Evolutionary conservation across 2,329 filamentous ascomycete species (phyloP).

Genomic region (Neophaeococcomyces aloes): DNA sequence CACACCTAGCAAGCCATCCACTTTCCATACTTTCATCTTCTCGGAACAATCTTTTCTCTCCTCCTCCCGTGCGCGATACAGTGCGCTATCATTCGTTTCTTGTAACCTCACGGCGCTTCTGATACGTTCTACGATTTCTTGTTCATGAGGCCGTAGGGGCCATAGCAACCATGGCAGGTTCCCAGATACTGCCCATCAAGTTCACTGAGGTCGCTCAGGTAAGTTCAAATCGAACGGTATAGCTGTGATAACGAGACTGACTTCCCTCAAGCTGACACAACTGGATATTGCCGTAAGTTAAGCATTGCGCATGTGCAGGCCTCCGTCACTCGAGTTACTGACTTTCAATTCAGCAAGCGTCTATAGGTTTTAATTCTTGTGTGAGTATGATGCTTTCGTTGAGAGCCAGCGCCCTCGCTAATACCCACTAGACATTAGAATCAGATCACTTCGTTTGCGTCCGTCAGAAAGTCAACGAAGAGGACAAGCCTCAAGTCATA

Average conservation of each 20-base stretch:
- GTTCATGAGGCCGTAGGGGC: constrained; percentile 22
- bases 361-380: constrained; percentile 81
- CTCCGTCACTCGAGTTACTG: constrained; percentile 12
- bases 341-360: constrained; percentile 43
- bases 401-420: constrained; percentile 18
- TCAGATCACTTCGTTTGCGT: constrained; percentile 95
- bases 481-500: constrained; percentile 81
- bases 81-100: constrained; percentile 9
- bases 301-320: constrained; percentile 18
- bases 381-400: no score
- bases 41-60: constrained; percentile 10
- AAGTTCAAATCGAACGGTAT: constrained; percentile 21
- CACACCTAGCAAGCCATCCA: constrained; percentile 2
- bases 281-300: constrained; percentile 44
- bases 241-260: constrained; percentile 33
- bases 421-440: constrained; percentile 68
- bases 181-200: constrained; percentile 69
- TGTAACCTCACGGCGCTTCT: not conserved
- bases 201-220: constrained; percentile 84
- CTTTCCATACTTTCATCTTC: constrained; percentile 4
- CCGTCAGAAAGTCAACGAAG: constrained; percentile 81
- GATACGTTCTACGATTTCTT: constrained; percentile 4
- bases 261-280: constrained; percentile 38
- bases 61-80: constrained; percentile 8
- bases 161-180: constrained; percentile 42